These are phyloP conservation scores for Hortiboletus campestris DNA, from an alignment of 768 basidiomycete species.

Conservation along the genomic window DNA sequence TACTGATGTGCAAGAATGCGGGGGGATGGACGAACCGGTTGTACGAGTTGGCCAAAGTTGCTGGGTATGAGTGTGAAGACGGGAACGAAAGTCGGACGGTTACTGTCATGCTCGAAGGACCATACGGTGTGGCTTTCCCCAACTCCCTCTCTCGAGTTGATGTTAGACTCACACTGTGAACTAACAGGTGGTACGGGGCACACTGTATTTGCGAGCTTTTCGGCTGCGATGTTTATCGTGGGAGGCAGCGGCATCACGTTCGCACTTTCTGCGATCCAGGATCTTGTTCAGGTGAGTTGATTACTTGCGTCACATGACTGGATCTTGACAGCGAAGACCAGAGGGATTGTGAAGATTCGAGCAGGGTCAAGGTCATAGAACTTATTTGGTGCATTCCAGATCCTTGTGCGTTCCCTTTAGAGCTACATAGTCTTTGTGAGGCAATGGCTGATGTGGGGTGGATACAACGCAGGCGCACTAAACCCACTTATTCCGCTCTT, in stretches of 20 bases:
- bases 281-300: constrained; percentile 43
- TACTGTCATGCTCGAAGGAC: constrained; percentile 51
- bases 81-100: constrained; percentile 28
- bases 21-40: constrained; percentile 52
- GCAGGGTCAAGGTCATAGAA: constrained; percentile 45
- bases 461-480: constrained; percentile 30
- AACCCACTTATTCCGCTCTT: constrained; percentile 40
- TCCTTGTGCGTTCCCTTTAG: constrained; percentile 33
- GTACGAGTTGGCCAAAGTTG: constrained; percentile 38
- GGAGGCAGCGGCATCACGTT: constrained; percentile 66
- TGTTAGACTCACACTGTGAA: constrained; percentile 1
- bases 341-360: constrained; percentile 31
- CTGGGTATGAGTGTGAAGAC: constrained; percentile 33
- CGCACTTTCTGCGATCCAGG: constrained; percentile 48
- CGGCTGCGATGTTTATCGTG: constrained; percentile 52
- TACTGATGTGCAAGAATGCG: constrained; percentile 48
- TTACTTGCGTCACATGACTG: not conserved
- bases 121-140: constrained; percentile 39
- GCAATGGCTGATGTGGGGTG: not conserved
- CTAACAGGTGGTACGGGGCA: constrained; percentile 42
- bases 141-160: no score
- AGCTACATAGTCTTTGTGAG: constrained; percentile 3
- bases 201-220: constrained; percentile 47
- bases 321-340: constrained; percentile 6
- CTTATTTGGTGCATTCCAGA: constrained; percentile 55